Percentiles rank a stretch among this genome's conserved stretches.
Evolutionary conservation across 345 rosid genomes (phyloP).

Genomic region (Pseudoturritis turrita): DNA sequence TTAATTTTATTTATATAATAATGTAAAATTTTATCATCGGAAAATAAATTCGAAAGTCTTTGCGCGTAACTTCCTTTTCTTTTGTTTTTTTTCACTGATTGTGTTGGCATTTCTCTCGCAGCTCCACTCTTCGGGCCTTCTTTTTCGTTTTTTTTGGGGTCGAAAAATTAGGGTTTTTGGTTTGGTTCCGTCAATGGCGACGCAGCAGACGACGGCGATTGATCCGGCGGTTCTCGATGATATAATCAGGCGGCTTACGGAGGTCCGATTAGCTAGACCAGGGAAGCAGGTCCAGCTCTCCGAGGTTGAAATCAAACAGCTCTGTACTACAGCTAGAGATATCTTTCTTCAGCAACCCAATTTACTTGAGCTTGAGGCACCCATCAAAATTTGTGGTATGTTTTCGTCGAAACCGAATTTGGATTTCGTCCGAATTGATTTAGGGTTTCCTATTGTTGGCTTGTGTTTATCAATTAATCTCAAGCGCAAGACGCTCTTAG

Average conservation of each 20-base stretch:
- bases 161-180: slow-evolving; percentile 20
- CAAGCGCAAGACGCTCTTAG: not conserved
- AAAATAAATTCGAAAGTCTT: slow-evolving; percentile 10
- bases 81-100: not conserved
- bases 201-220: slow-evolving; percentile 51
- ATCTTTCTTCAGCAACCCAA: slow-evolving; percentile 79
- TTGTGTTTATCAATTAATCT: not conserved
- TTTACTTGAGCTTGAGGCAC: slow-evolving; percentile 93
- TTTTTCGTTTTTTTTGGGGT: not conserved
- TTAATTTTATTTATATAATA: no score
- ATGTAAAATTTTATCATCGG: not conserved
- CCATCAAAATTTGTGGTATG: slow-evolving; percentile 93
- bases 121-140: not conserved
- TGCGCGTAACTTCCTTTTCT: slow-evolving; percentile 20
- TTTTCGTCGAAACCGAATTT: not conserved
- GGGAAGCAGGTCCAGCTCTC: slow-evolving; percentile 95
- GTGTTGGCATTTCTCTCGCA: not conserved
- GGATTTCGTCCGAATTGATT: not conserved
- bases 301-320: slow-evolving; percentile 90
- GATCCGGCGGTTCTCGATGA: slow-evolving; percentile 69
- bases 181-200: slow-evolving; percentile 40
- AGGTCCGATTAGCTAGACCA: slow-evolving; percentile 82
- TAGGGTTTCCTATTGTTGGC: not conserved
- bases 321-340: slow-evolving; percentile 68
- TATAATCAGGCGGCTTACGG: slow-evolving; percentile 73